Conservation (phyloP, 352 stramenopile species). For the Thraustotheca clavata region DNA sequence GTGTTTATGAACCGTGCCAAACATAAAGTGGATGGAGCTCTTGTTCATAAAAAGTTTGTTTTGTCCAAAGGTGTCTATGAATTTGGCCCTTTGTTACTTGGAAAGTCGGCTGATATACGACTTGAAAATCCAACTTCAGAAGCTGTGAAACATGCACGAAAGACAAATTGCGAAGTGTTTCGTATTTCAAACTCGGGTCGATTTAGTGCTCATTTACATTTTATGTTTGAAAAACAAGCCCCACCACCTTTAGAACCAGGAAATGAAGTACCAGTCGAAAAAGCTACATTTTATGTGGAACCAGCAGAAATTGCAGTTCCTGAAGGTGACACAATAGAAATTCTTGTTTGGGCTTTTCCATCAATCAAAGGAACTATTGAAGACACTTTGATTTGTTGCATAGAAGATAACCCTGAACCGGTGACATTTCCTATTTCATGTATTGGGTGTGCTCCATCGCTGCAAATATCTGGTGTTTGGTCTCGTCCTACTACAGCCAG, state of each 20-base stretch:
- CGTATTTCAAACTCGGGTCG: constrained; percentile 86
- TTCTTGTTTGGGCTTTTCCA: constrained; percentile 89
- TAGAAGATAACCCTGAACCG: constrained; percentile 87
- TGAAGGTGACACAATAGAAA: constrained; percentile 86
- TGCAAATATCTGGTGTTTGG: constrained; percentile 83
- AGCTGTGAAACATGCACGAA: constrained; percentile 19
- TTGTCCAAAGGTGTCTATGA: constrained; percentile 84
- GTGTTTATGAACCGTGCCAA: constrained; percentile 94
- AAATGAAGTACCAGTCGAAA: not conserved
- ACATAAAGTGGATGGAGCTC: constrained; percentile 41
- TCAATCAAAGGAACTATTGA: constrained; percentile 43
- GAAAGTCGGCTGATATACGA: not conserved
- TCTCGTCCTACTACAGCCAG: constrained; percentile 48
- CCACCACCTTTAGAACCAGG: not conserved
- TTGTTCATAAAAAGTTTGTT: constrained; percentile 90
- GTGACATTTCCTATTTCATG: constrained; percentile 83
- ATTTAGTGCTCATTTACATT: constrained; percentile 63
- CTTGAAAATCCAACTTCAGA: not conserved
- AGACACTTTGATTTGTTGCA: constrained; percentile 81
- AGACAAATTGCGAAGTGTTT: constrained; percentile 85
- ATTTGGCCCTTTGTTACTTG: constrained; percentile 88
- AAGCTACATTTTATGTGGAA: constrained; percentile 60
- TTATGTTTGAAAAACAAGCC: constrained; percentile 29
- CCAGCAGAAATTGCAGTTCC: constrained; percentile 62
- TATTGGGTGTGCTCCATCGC: constrained; percentile 65